Percentiles rank a stretch among this genome's conserved stretches.
These are phyloP conservation scores for Aspergillus ibericus DNA, from an alignment of 2,329 filamentous ascomycete species.

Conservation along the genomic window DNA sequence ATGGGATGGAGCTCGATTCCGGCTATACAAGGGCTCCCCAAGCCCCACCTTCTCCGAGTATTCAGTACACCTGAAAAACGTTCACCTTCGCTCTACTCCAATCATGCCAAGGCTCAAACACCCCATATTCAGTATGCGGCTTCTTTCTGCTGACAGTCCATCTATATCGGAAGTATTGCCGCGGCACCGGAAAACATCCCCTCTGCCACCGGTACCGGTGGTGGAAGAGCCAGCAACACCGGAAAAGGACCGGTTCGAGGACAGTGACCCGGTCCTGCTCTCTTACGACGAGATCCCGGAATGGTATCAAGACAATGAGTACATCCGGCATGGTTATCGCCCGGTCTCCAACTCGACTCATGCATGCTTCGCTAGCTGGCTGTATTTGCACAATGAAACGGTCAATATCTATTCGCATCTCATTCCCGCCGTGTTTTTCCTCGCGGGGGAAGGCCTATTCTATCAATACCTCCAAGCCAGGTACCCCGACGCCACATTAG, in stretches of 20 bases:
- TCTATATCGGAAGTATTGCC: neutral
- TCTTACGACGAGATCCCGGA: slow-evolving; percentile 9
- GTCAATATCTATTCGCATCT: slow-evolving; percentile 27
- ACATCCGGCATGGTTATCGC: slow-evolving; percentile 29
- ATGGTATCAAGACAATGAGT: slow-evolving; percentile 21
- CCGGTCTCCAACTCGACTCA: slow-evolving; percentile 24
- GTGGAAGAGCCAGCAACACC: neutral
- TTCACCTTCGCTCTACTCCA: no score
- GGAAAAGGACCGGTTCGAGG: neutral
- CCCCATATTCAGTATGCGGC: neutral
- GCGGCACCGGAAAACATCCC: neutral
- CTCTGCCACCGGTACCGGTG: neutral
- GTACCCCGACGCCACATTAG: slow-evolving; percentile 11
- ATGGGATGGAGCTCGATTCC: no score
- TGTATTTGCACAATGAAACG: slow-evolving; percentile 23
- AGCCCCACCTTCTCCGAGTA: neutral
- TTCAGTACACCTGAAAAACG: neutral
- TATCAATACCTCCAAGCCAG: slow-evolving; percentile 10
- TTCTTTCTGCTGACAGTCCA: neutral
- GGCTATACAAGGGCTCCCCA: no score
- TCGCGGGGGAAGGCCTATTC: slow-evolving; percentile 18
- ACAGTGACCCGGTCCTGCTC: neutral
- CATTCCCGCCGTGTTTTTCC: slow-evolving; percentile 24
- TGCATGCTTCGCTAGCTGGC: slow-evolving; percentile 19
- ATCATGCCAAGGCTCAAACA: neutral